A percentile compares a stretch with the other conserved stretches of the same genome.
Conservation (phyloP, 768 basidiomycete genomes). For the Amanita rimosa region DNA sequence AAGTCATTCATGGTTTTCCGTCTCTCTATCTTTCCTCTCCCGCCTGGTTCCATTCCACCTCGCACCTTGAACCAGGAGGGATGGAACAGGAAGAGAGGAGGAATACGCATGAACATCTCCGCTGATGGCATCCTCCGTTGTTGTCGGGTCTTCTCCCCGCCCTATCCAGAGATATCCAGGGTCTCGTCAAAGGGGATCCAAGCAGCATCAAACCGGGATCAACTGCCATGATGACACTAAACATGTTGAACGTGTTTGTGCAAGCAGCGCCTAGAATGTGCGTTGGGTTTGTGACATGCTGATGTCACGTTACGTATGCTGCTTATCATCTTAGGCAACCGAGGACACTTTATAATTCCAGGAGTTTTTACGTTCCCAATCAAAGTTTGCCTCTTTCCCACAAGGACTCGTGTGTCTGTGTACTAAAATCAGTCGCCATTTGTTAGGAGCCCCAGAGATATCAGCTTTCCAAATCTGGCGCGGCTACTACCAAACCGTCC, state of each 20-base stretch:
- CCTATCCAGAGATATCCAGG: not conserved
- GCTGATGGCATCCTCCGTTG: not conserved
- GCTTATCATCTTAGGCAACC: not conserved
- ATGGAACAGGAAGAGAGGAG: not conserved
- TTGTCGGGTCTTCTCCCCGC: not conserved
- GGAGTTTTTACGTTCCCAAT: constrained; percentile 1
- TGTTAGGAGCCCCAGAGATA: not conserved
- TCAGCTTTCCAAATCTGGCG: constrained; percentile 1
- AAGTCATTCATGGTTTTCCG: not conserved
- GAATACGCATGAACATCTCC: not conserved
- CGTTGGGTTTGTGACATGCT: not conserved
- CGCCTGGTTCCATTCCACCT: not conserved
- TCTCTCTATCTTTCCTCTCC: not conserved
- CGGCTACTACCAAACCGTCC: constrained; percentile 5
- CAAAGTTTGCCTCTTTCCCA: not conserved
- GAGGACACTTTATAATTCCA: not conserved
- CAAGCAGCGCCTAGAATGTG: constrained; percentile 3
- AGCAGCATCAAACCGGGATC: not conserved
- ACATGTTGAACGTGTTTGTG: constrained; percentile 5
- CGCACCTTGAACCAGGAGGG: not conserved
- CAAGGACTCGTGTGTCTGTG: too few species aligned
- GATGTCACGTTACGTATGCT: not conserved
- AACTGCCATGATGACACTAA: constrained; percentile 2
- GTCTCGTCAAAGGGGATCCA: not conserved
- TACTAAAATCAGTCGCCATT: not conserved